Evolutionary conservation across 805 yeast genomes (phyloP).

Genomic region (Starmerella bacillaris): DNA sequence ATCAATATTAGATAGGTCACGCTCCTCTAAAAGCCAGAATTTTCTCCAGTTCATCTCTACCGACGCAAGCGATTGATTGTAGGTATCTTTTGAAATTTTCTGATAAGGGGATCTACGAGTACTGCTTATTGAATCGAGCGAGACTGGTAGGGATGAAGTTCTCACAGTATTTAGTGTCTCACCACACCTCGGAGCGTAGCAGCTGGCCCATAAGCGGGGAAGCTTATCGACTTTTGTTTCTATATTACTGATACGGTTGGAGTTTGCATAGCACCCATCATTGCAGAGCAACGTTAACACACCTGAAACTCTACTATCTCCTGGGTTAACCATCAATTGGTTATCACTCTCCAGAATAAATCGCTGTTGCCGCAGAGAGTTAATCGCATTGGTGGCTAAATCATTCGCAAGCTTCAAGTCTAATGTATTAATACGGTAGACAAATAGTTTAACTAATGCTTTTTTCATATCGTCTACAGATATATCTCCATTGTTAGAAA

Average conservation of each 20-base stretch:
- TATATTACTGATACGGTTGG: not conserved
- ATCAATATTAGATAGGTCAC: slow-evolving; percentile 14
- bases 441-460: slow-evolving; percentile 15
- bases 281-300: slow-evolving; percentile 23
- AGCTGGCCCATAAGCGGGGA: slow-evolving; percentile 12
- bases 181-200: slow-evolving; percentile 20
- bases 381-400: slow-evolving; percentile 18
- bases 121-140: too few relatives aligned
- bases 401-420: slow-evolving; percentile 20
- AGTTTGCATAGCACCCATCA: slow-evolving; percentile 21
- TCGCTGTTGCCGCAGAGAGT: slow-evolving; percentile 15
- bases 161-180: too few relatives aligned
- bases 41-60: slow-evolving; percentile 18
- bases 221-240: not conserved
- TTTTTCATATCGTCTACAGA: slow-evolving; percentile 3
- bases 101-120: too few relatives aligned
- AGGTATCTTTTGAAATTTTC: not conserved
- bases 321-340: not conserved
- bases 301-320: slow-evolving; percentile 15
- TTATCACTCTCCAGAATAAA: slow-evolving; percentile 10
- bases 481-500: slow-evolving; percentile 12
- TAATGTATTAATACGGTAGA: slow-evolving; percentile 18
- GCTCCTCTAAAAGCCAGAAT: slow-evolving; percentile 15
- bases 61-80: slow-evolving; percentile 1
- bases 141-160: too few relatives aligned